Base-by-base conservation (phyloP, 495 filamentous ascomycete species). In the Aspergillus sclerotiicarbonarius region DNA sequence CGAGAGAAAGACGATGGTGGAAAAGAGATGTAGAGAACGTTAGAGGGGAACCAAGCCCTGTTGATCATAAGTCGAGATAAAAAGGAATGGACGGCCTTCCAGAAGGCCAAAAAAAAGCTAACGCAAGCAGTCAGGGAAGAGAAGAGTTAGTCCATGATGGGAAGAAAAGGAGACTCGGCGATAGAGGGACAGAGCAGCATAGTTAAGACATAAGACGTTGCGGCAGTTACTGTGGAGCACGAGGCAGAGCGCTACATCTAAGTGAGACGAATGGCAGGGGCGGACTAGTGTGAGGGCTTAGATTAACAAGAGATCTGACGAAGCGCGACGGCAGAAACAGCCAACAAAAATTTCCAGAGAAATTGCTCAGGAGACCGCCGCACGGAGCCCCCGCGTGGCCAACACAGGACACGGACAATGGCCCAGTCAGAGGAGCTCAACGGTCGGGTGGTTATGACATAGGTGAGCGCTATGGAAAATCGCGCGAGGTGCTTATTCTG, bases 51-150 rank as follows among this genome's bases (percentile, higher is more conserved):
- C 59, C 52, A 66, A 51, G 53, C 51, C 49, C 54, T 58, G 57
- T 54, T 25, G 25, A 25, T 25, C 52, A 56, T 33, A 61, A 56
- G 20, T 56, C 16, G 54, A 39, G 39, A 41, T 55, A 55, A 33
- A 69, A 80, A 76, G 45, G 73, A 77, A 70, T 64, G 76, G 73
- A 79, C 70, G 64, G 73, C 74, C 73, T 80, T 79, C 78, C 76
- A 72, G 74, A 80, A 75, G 73, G 64, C 76, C 62, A 49, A 67
- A 58, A 49, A 67, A 58, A 59, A 49, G 62, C 56, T 61, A 69
- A 58, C 54, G 53, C 48, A 20, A 58, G 53, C 53, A 59, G 48
- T 47, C 50, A 56, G 30, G 51, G 33, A 53, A 57, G 51, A 50
- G 50, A 19, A 61, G 55, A 50, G n/a, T 18, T 53, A 49, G 25